These are phyloP conservation scores for Pneumocystis jirovecii DNA, from an alignment of 1,139 yeast genomes.

Conservation along the genomic window DNA sequence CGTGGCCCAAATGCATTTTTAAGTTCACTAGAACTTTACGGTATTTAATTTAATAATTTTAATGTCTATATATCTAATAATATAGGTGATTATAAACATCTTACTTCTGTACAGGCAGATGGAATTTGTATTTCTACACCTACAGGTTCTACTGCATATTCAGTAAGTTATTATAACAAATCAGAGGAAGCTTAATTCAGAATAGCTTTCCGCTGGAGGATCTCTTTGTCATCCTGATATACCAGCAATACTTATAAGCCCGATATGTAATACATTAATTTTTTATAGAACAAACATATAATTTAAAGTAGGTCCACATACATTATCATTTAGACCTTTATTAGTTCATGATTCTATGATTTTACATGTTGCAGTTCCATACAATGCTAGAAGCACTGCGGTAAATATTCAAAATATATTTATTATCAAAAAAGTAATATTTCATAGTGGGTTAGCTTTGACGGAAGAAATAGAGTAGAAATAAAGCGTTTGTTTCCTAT, in stretches of 20 bases:
- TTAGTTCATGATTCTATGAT: constrained; percentile 59
- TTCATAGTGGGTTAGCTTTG: constrained; percentile 51
- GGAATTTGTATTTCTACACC: constrained; percentile 78
- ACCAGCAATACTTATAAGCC: constrained; percentile 65
- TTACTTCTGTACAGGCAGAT: constrained; percentile 79
- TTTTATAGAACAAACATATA: background rate
- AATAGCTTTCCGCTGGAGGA: constrained; percentile 59
- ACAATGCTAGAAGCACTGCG: constrained; percentile 50
- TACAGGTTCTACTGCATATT: constrained; percentile 84
- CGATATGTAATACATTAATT: constrained; percentile 37
- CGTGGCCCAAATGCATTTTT: constrained; percentile 74
- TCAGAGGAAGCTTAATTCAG: background rate
- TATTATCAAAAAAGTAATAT: background rate
- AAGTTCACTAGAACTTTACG: constrained; percentile 60
- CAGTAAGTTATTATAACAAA: constrained; percentile 20
- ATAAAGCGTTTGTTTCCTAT: constrained; percentile 23
- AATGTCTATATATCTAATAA: background rate
- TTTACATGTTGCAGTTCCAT: constrained; percentile 55
- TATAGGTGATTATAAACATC: constrained; percentile 41
- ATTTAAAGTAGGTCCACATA: constrained; percentile 36
- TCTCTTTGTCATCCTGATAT: constrained; percentile 76
- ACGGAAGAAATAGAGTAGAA: constrained; percentile 61
- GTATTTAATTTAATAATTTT: constrained; percentile 18
- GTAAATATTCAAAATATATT: background rate
- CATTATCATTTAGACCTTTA: constrained; percentile 68